phyloP scores from a whole-genome alignment of 2,329 filamentous ascomycete species.

The Colletotrichum tropicicola region DNA sequence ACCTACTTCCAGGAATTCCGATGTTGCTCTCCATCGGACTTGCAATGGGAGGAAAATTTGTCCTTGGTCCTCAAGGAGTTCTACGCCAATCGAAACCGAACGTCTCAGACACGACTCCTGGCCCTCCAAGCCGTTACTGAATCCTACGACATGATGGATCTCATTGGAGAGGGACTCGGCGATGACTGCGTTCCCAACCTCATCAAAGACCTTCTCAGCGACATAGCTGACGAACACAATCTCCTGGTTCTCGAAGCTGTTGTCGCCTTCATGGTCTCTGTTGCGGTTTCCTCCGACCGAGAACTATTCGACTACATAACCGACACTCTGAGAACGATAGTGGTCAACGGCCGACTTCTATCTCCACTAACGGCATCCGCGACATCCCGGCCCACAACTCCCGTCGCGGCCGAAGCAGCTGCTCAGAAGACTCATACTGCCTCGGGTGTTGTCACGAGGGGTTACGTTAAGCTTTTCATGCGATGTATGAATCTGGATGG shows the following conservation, averaged over 20 bases:
- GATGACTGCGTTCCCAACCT: constrained; percentile 67
- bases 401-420: constrained; percentile 33
- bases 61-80: constrained; percentile 68
- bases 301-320: constrained; percentile 68
- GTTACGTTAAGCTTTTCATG: constrained; percentile 80
- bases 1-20: constrained; percentile 75
- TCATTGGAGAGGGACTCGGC: constrained; percentile 64
- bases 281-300: constrained; percentile 68
- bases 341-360: constrained; percentile 57
- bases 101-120: constrained; percentile 68
- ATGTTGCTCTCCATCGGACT: constrained; percentile 76
- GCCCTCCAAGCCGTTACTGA: constrained; percentile 70
- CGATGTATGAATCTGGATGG: constrained; percentile 73
- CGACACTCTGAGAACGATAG: constrained; percentile 59
- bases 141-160: constrained; percentile 65
- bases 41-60: constrained; percentile 73
- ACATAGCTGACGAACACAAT: constrained; percentile 71
- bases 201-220: constrained; percentile 68
- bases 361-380: constrained; percentile 48
- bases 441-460: constrained; percentile 76
- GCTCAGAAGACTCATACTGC: constrained; percentile 56
- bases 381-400: constrained; percentile 37
- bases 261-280: constrained; percentile 70
- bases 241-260: constrained; percentile 71
- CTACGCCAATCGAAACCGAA: constrained; percentile 68